Percentiles rank a stretch among this genome's conserved stretches.
Conservation (phyloP, 495 filamentous ascomycete genomes). For the Aspergillus cavernicola region DNA sequence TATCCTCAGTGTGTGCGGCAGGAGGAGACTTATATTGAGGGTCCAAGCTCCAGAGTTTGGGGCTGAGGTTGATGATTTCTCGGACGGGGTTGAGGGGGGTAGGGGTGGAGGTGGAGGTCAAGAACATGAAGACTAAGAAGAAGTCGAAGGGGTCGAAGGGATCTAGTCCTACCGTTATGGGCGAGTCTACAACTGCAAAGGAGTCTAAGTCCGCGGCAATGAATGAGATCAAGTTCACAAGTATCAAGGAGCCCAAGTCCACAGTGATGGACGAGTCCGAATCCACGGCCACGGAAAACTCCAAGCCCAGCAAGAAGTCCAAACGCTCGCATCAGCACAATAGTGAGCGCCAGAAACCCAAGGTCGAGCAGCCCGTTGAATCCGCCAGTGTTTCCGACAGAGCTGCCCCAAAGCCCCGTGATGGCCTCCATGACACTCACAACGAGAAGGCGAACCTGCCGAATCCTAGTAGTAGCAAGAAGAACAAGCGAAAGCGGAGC, state of each 20-base stretch:
- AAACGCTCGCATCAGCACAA: too few species aligned
- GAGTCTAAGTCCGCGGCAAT: too few species aligned
- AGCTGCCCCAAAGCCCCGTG: background rate
- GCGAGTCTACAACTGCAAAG: too few species aligned
- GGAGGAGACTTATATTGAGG: background rate
- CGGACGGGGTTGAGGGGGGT: background rate
- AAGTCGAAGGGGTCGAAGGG: background rate
- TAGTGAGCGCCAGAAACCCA: background rate
- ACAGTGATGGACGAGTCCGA: too few species aligned
- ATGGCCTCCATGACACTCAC: background rate
- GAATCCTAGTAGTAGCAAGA: constrained; percentile 12
- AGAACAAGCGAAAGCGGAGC: constrained; percentile 18
- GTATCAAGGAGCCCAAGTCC: background rate
- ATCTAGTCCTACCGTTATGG: too few species aligned
- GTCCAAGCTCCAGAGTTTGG: constrained; percentile 19
- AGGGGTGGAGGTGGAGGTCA: too few species aligned
- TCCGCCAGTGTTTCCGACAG: background rate
- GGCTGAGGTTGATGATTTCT: constrained; percentile 20
- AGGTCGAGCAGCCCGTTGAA: background rate
- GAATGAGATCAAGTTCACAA: too few species aligned
- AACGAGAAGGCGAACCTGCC: background rate
- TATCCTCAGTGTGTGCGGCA: constrained; percentile 19
- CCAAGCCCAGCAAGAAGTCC: too few species aligned
- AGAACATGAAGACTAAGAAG: background rate
- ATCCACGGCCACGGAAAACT: too few species aligned